Conservation (phyloP, 495 filamentous ascomycete genomes). For the Cudoniella acicularis region DNA sequence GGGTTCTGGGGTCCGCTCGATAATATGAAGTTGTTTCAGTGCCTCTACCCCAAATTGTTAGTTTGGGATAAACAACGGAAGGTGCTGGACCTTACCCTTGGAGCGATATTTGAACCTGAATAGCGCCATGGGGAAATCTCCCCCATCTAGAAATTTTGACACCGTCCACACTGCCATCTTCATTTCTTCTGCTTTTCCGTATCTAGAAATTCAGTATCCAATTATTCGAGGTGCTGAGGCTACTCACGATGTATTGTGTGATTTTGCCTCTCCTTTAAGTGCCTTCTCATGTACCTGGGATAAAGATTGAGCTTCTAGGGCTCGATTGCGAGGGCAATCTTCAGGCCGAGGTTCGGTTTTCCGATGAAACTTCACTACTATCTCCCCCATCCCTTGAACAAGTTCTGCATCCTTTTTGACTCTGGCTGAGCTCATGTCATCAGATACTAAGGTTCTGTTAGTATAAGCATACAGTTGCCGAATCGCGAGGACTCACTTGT, state of each 20-base stretch:
- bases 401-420: neutral
- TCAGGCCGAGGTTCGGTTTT: too few relatives aligned
- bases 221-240: too few relatives aligned
- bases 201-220: neutral
- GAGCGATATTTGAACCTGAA: constrained; percentile 33
- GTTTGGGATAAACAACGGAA: neutral
- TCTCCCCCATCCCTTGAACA: neutral
- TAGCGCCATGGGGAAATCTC: constrained; percentile 23
- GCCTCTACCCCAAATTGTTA: constrained; percentile 19
- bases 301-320: neutral
- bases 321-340: neutral
- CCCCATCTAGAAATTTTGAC: constrained; percentile 9
- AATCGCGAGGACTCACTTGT: too few relatives aligned
- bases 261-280: constrained; percentile 32
- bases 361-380: neutral
- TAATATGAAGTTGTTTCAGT: constrained; percentile 30
- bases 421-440: neutral
- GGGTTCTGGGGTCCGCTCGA: constrained; percentile 28
- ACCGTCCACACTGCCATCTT: too few relatives aligned
- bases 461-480: too few relatives aligned
- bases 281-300: constrained; percentile 30
- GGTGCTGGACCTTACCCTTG: constrained; percentile 16
- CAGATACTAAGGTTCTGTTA: neutral
- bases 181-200: neutral
- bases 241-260: constrained; percentile 29